A percentile compares a stretch with the other conserved stretches of the same genome.
Evolutionary conservation across 2,329 filamentous ascomycete genomes (phyloP).

Genomic region (Zymoseptoria tritici): DNA sequence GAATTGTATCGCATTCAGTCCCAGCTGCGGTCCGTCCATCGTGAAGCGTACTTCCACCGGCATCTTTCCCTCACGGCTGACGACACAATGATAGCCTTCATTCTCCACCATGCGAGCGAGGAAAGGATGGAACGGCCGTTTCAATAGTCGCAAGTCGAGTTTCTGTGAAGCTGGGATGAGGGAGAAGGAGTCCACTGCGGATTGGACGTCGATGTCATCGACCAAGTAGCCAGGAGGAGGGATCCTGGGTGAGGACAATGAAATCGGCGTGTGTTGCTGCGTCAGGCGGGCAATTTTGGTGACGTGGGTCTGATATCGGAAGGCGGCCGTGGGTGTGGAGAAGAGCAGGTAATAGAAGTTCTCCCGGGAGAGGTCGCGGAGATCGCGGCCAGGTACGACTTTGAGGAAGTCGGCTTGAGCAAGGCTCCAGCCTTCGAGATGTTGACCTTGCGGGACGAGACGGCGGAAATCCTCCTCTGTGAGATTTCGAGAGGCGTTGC

Average conservation of each 20-base stretch:
- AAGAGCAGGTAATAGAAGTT: conserved; percentile 67
- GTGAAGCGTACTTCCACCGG: conserved; percentile 29
- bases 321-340: conserved; percentile 50
- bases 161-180: conserved; percentile 40
- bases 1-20: conserved; percentile 14
- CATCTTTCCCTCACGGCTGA: conserved; percentile 22
- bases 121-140: conserved; percentile 28
- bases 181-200: conserved; percentile 41
- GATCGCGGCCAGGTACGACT: conserved; percentile 59
- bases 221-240: conserved; percentile 37
- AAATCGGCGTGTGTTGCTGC: conserved; percentile 35
- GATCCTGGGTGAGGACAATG: conserved; percentile 37
- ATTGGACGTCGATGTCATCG: conserved; percentile 41
- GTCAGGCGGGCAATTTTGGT: conserved; percentile 45
- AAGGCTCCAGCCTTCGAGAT: conserved; percentile 59
- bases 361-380: conserved; percentile 53
- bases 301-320: conserved; percentile 53
- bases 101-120: conserved; percentile 31
- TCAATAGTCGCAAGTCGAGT: conserved; percentile 30
- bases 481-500: conserved; percentile 52
- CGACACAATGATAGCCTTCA: conserved; percentile 26
- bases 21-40: conserved; percentile 28
- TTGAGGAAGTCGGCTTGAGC: conserved; percentile 44
- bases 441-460: conserved; percentile 52
- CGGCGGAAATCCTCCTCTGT: conserved; percentile 64